Evolutionary conservation across 2,329 filamentous ascomycete genomes (phyloP).

Genomic region (Alternaria sp.): DNA sequence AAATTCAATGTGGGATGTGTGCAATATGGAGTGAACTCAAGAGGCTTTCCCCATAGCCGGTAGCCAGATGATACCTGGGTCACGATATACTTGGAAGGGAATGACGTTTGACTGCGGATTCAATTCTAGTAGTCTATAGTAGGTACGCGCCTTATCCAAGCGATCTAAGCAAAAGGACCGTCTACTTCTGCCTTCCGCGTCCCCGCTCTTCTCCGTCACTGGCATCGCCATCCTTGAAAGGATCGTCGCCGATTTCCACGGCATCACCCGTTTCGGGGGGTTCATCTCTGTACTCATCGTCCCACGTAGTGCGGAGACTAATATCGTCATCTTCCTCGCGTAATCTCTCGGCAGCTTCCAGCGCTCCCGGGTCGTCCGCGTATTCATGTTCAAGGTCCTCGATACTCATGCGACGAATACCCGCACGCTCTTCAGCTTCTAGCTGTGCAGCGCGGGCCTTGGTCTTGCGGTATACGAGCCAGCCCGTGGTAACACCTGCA

Average conservation of each 20-base stretch:
- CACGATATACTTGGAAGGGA: not conserved
- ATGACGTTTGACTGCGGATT: not conserved
- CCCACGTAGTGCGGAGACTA: slow-evolving; percentile 58
- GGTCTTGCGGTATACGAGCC: slow-evolving; percentile 78
- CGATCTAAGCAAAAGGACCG: not conserved
- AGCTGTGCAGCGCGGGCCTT: slow-evolving; percentile 57
- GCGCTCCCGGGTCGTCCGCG: slow-evolving; percentile 54
- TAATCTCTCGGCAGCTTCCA: slow-evolving; percentile 48
- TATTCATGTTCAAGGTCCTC: slow-evolving; percentile 51
- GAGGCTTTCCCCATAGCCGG: not conserved
- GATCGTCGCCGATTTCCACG: slow-evolving; percentile 49
- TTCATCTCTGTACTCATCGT: slow-evolving; percentile 52
- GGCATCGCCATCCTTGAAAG: slow-evolving; percentile 53
- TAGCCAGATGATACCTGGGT: not conserved
- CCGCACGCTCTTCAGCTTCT: slow-evolving; percentile 55
- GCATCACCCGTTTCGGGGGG: slow-evolving; percentile 52
- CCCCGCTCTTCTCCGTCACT: slow-evolving; percentile 29
- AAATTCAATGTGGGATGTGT: not conserved
- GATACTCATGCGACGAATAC: slow-evolving; percentile 36
- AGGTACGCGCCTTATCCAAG: not conserved
- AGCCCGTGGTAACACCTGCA: slow-evolving; percentile 78
- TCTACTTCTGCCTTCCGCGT: slow-evolving; percentile 10
- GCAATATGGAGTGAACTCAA: not conserved
- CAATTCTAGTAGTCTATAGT: not conserved
- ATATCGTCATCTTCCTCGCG: slow-evolving; percentile 61